phyloP scores from a whole-genome alignment of 306 rosid genomes.

The Acacia confusa region DNA sequence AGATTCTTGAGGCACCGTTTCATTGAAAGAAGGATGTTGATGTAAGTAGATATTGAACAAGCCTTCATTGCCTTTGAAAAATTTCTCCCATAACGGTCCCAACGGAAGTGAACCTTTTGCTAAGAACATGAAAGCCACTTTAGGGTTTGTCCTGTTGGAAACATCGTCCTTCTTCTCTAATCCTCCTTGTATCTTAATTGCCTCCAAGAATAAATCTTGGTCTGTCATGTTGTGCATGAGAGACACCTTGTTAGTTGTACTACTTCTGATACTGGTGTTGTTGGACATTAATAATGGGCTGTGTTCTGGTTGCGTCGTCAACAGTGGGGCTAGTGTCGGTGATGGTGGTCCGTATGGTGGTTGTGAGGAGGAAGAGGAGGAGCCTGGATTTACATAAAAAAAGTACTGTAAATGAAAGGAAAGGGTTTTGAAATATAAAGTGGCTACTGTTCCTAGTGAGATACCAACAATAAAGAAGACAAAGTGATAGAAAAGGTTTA shows the following conservation, averaged over 20 bases:
- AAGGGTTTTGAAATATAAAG: slow-evolving; percentile 36
- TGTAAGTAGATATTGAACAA: slow-evolving; percentile 61
- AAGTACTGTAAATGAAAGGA: slow-evolving; percentile 30
- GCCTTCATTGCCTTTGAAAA: slow-evolving; percentile 48
- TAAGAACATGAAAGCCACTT: slow-evolving; percentile 73
- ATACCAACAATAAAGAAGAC: slow-evolving; percentile 45
- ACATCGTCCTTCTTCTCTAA: background rate
- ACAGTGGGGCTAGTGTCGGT: background rate
- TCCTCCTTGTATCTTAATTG: slow-evolving; percentile 32
- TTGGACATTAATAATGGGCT: background rate
- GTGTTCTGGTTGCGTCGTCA: background rate
- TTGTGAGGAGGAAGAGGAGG: background rate
- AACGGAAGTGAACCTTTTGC: slow-evolving; percentile 50
- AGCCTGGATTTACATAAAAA: background rate
- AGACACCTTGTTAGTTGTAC: slow-evolving; percentile 4
- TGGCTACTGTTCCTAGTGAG: slow-evolving; percentile 42
- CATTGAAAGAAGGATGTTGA: slow-evolving; percentile 53
- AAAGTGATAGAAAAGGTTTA: slow-evolving; percentile 29
- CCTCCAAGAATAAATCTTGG: slow-evolving; percentile 53
- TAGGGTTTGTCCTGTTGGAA: slow-evolving; percentile 27
- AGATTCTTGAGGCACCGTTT: slow-evolving; percentile 42
- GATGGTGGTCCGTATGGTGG: background rate
- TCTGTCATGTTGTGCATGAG: slow-evolving; percentile 60
- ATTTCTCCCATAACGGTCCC: slow-evolving; percentile 55
- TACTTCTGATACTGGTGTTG: background rate